These are phyloP conservation scores for Blepharisma stoltei DNA, from an alignment of 73 alveolate species.

Conservation along the genomic window DNA sequence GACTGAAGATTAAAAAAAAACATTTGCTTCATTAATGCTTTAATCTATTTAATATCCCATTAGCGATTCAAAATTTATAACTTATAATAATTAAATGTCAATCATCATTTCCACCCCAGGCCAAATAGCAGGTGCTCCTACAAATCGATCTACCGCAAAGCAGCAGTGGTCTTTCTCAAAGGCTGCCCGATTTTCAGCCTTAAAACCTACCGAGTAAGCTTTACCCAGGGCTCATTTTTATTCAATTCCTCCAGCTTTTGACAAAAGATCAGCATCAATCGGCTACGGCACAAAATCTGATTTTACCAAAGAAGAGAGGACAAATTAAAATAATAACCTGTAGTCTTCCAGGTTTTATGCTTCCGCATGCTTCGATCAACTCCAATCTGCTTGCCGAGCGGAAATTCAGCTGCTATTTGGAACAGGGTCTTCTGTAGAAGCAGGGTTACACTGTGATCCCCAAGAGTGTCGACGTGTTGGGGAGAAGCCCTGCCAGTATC, in stretches of 20 bases:
- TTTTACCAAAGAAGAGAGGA: conserved; percentile 28
- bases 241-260: conserved; percentile 46
- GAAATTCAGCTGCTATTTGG: no score
- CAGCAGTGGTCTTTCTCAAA: conserved; percentile 49
- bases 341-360: no score
- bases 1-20: neutral
- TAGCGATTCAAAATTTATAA: no score
- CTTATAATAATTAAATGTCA: neutral
- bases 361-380: no score
- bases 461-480: no score
- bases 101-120: neutral
- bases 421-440: no score
- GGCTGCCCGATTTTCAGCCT: conserved; percentile 42
- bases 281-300: conserved; percentile 56
- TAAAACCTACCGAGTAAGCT: conserved; percentile 2
- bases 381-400: no score
- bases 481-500: no score
- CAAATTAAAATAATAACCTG: no score
- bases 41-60: no score
- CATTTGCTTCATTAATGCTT: no score
- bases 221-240: conserved; percentile 1
- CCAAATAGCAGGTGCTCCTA: conserved; percentile 25
- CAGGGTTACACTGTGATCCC: no score
- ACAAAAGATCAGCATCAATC: conserved; percentile 44
- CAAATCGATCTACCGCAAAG: conserved; percentile 52